Percentiles rank a stretch among this genome's conserved stretches.
Conservation (phyloP, 2,329 filamentous ascomycete genomes). For the Pyricularia pennisetigena region DNA sequence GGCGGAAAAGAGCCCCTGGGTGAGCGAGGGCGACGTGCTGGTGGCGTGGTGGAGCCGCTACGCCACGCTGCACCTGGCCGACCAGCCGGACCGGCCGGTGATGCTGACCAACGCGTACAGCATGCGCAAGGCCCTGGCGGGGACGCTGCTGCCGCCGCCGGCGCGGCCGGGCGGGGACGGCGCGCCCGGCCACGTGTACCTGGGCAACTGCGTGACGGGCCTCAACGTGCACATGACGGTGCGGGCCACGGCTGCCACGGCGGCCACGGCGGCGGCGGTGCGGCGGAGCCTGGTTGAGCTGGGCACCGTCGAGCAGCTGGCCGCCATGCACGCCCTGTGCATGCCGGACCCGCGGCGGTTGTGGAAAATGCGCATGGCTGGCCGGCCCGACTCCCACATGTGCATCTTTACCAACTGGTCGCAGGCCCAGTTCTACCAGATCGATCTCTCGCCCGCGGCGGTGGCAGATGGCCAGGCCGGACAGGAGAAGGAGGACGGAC, state of each 20-base stretch:
- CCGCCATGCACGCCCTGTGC: not conserved
- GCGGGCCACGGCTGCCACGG: not conserved
- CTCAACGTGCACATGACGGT: not conserved
- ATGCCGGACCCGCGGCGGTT: not conserved
- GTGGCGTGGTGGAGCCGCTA: not conserved
- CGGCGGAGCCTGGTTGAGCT: not conserved
- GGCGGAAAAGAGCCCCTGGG: not conserved
- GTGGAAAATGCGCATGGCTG: not conserved
- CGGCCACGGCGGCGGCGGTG: not conserved
- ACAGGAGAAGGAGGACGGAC: not conserved
- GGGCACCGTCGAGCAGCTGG: not conserved
- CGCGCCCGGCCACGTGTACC: not conserved
- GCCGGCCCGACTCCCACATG: not conserved
- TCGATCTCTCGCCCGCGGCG: not conserved
- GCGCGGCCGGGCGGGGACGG: not conserved
- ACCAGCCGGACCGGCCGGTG: not conserved
- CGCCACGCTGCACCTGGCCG: not conserved
- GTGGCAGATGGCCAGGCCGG: not conserved
- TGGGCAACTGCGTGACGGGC: not conserved
- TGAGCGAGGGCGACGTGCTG: not conserved
- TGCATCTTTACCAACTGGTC: not conserved
- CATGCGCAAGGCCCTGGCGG: not conserved
- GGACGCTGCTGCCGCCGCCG: not conserved
- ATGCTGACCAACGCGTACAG: not conserved
- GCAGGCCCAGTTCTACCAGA: not conserved